A percentile compares a stretch with the other conserved stretches of the same genome.
These are phyloP conservation scores for Pythium aristosporum DNA, from an alignment of 352 stramenopile species.

Conservation along the genomic window DNA sequence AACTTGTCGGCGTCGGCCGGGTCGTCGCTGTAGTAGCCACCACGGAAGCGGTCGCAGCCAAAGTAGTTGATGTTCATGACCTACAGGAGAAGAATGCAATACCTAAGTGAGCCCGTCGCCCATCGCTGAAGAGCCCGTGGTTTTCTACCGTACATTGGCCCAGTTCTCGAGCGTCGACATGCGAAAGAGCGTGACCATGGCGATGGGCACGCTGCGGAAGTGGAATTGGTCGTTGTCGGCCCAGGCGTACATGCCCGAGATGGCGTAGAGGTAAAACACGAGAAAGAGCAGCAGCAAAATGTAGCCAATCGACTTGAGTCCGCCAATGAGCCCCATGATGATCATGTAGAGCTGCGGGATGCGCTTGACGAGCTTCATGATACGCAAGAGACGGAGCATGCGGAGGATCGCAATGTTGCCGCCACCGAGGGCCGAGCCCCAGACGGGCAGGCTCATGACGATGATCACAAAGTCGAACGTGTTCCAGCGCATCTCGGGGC, in stretches of 20 bases:
- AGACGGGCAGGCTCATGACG: slow-evolving; percentile 72
- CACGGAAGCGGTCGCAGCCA: slow-evolving; percentile 58
- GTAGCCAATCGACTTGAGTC: slow-evolving; percentile 89
- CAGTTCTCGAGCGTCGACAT: slow-evolving; percentile 84
- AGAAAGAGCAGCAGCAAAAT: slow-evolving; percentile 86
- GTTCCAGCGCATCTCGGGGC: slow-evolving; percentile 79
- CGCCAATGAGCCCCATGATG: slow-evolving; percentile 87
- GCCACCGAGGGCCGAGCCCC: slow-evolving; percentile 51
- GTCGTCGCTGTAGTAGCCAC: slow-evolving; percentile 67
- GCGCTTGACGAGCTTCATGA: slow-evolving; percentile 90
- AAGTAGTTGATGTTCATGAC: slow-evolving; percentile 87
- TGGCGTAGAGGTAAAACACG: slow-evolving; percentile 90
- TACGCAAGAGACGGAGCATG: slow-evolving; percentile 84
- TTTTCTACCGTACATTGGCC: slow-evolving; percentile 43
- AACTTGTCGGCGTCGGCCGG: slow-evolving; percentile 34
- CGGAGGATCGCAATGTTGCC: slow-evolving; percentile 81
- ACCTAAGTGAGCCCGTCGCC: no score
- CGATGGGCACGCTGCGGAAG: slow-evolving; percentile 73
- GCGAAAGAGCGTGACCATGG: slow-evolving; percentile 83
- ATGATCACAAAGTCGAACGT: slow-evolving; percentile 86
- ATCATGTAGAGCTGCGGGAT: slow-evolving; percentile 91
- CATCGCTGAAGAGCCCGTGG: no score
- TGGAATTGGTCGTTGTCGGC: slow-evolving; percentile 85
- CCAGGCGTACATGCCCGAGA: slow-evolving; percentile 91
- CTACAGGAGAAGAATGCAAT: slow-evolving; percentile 15